Evolutionary conservation across 805 yeast genomes (phyloP).

Genomic region (Priceomyces castillae): DNA sequence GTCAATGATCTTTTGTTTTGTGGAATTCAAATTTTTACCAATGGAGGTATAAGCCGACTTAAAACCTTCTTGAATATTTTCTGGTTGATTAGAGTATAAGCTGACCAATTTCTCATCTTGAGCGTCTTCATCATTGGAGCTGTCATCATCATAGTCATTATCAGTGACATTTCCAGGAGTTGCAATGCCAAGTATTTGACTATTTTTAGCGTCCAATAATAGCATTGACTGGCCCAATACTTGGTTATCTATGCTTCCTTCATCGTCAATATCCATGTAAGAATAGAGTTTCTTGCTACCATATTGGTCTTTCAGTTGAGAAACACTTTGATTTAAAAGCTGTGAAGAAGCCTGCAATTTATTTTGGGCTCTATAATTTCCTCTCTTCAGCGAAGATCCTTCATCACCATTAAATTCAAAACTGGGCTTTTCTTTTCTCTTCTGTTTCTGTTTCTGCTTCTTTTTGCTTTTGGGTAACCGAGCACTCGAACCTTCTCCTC

Average conservation of each 20-base stretch:
- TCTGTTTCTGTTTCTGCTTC: slow-evolving; percentile 6
- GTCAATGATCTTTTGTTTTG: slow-evolving; percentile 58
- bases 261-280: slow-evolving; percentile 30
- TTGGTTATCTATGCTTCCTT: slow-evolving; percentile 20
- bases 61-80: slow-evolving; percentile 65
- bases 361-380: slow-evolving; percentile 6
- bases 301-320: slow-evolving; percentile 17
- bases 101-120: slow-evolving; percentile 47
- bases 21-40: slow-evolving; percentile 63
- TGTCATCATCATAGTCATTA: slow-evolving; percentile 16
- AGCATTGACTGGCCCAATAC: slow-evolving; percentile 23
- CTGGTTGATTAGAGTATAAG: slow-evolving; percentile 83
- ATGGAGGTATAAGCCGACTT: slow-evolving; percentile 70
- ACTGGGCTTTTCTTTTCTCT: slow-evolving; percentile 9
- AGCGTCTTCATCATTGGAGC: slow-evolving; percentile 17
- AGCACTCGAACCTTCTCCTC: slow-evolving; percentile 66
- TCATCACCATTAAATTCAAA: slow-evolving; percentile 7
- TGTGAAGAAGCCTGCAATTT: slow-evolving; percentile 26
- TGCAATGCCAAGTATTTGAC: slow-evolving; percentile 2
- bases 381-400: slow-evolving; percentile 1
- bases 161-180: slow-evolving; percentile 20
- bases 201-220: slow-evolving; percentile 15
- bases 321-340: slow-evolving; percentile 20
- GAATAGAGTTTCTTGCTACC: slow-evolving; percentile 27
- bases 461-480: slow-evolving; percentile 22